A percentile compares a stretch with the other conserved stretches of the same genome.
phyloP scores from a whole-genome alignment of 129 eudicot species.

The Pulicaria dysenterica region DNA sequence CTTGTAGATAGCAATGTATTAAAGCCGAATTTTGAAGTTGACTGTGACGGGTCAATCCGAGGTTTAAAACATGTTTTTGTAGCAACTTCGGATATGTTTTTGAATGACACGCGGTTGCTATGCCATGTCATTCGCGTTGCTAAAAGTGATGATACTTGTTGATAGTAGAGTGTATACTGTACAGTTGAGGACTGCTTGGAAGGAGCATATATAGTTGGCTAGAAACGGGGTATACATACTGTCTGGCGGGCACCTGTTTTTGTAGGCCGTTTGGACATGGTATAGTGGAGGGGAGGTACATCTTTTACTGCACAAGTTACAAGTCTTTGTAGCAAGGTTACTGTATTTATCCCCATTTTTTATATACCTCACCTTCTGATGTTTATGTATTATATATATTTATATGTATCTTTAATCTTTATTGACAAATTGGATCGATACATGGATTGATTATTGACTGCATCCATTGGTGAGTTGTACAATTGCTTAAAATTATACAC shows the following conservation, averaged over 20 bases:
- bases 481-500: neutral
- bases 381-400: neutral
- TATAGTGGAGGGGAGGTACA: constrained; percentile 6
- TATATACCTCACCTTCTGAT: neutral
- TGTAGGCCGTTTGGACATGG: neutral
- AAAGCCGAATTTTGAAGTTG: too few relatives aligned
- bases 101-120: neutral
- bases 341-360: neutral
- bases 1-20: constrained; percentile 24
- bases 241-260: constrained; percentile 10
- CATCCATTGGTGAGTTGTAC: constrained; percentile 10
- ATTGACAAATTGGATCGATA: neutral
- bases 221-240: neutral
- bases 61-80: neutral
- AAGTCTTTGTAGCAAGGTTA: constrained; percentile 4
- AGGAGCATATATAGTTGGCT: constrained; percentile 1
- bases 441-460: neutral
- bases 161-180: neutral
- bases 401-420: too few relatives aligned
- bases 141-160: neutral
- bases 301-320: constrained; percentile 8
- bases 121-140: neutral
- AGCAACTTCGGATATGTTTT: neutral
- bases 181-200: neutral
- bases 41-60: neutral